Evolutionary conservation across 2,329 filamentous ascomycete species (phyloP).

Genomic region (Mycosphaerelloides madeirae): DNA sequence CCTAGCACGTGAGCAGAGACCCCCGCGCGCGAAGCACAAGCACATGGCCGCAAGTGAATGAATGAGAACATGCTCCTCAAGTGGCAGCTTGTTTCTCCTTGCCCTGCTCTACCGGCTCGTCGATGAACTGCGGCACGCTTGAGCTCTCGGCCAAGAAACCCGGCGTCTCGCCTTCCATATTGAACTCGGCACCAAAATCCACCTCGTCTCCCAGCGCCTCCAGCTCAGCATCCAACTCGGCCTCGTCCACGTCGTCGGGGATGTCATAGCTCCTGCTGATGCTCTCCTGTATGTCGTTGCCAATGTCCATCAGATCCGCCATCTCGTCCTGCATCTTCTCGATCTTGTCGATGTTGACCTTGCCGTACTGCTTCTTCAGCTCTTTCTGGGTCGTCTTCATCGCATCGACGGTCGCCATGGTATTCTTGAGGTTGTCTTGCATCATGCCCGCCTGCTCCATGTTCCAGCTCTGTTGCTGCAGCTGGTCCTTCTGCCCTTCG

Average conservation of each 20-base stretch:
- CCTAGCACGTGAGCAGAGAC: too few species aligned
- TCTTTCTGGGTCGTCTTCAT: slow-evolving; percentile 97
- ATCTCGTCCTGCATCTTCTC: slow-evolving; percentile 98
- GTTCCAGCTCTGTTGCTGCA: slow-evolving; percentile 94
- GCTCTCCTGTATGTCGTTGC: slow-evolving; percentile 96
- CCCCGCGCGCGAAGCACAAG: too few species aligned
- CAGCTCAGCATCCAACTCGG: slow-evolving; percentile 90
- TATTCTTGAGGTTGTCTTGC: slow-evolving; percentile 97
- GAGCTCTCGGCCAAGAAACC: slow-evolving; percentile 78
- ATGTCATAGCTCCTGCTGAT: slow-evolving; percentile 88
- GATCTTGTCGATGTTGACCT: slow-evolving; percentile 96
- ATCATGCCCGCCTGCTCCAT: slow-evolving; percentile 98
- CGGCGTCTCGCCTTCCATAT: slow-evolving; percentile 58
- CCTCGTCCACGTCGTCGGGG: slow-evolving; percentile 94
- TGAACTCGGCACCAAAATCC: slow-evolving; percentile 68
- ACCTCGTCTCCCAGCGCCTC: slow-evolving; percentile 91
- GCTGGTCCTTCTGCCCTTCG: slow-evolving; percentile 88
- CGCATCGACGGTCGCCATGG: slow-evolving; percentile 95
- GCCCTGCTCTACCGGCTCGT: slow-evolving; percentile 64
- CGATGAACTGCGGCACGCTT: slow-evolving; percentile 77
- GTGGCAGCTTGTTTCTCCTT: slow-evolving; percentile 31
- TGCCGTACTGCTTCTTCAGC: slow-evolving; percentile 88
- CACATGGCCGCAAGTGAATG: too few species aligned
- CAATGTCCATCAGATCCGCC: slow-evolving; percentile 95
- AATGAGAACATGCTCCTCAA: slow-evolving; percentile 15